Evolutionary conservation across 2,329 filamentous ascomycete species (phyloP).

Genomic region (Microsporum audouinii): DNA sequence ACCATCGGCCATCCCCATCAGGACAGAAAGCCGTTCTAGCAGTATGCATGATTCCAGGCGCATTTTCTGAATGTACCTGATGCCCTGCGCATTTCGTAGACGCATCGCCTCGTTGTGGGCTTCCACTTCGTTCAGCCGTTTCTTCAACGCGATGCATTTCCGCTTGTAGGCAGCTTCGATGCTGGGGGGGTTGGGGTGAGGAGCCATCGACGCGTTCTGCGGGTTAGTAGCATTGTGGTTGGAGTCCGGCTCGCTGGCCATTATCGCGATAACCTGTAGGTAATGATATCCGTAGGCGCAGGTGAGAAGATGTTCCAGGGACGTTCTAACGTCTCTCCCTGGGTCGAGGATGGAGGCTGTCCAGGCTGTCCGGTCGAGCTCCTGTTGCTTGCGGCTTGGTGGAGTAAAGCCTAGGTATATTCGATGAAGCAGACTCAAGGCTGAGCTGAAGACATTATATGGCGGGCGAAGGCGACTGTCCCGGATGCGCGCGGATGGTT

Average conservation of each 20-base stretch:
- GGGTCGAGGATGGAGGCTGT: too few relatives aligned
- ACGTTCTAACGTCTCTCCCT: not conserved
- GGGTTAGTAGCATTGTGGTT: constrained; percentile 14
- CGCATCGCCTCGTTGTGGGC: constrained; percentile 77
- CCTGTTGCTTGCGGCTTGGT: not conserved
- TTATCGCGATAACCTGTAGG: not conserved
- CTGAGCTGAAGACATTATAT: too few relatives aligned
- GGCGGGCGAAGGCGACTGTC: too few relatives aligned
- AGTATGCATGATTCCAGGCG: constrained; percentile 48
- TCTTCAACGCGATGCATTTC: constrained; percentile 91
- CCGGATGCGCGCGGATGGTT: too few relatives aligned
- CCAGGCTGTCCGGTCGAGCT: not conserved
- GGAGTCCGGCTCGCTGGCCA: constrained; percentile 2
- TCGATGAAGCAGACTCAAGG: too few relatives aligned
- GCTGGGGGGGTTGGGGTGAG: constrained; percentile 57
- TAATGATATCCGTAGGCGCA: not conserved
- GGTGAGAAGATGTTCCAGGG: not conserved
- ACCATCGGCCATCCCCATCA: constrained; percentile 32
- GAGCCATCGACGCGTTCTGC: constrained; percentile 7
- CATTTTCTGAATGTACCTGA: constrained; percentile 81
- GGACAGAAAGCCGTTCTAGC: constrained; percentile 31
- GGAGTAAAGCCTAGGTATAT: too few relatives aligned
- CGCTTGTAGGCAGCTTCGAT: constrained; percentile 92
- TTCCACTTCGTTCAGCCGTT: constrained; percentile 83
- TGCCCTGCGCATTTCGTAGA: constrained; percentile 64